These are phyloP conservation scores for Vitis labrusca DNA, from an alignment of 164 flowering plant genomes.

Conservation along the genomic window DNA sequence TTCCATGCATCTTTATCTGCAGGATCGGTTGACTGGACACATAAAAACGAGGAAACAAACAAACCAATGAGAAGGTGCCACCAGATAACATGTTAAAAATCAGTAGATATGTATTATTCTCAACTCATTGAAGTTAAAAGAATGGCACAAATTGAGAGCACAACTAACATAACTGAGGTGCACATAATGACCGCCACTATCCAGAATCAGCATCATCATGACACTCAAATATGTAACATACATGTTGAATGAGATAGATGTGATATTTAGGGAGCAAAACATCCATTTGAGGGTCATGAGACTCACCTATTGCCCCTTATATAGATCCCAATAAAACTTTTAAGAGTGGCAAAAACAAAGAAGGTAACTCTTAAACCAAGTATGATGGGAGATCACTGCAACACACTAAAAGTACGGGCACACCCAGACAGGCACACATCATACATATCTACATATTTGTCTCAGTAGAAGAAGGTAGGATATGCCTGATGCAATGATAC, in stretches of 20 bases:
- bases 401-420: too few relatives aligned
- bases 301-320: too few relatives aligned
- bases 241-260: too few relatives aligned
- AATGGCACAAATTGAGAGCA: background rate
- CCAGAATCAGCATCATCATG: background rate
- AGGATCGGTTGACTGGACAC: constrained; percentile 76
- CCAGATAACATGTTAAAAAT: background rate
- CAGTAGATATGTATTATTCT: background rate
- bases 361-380: too few relatives aligned
- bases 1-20: constrained; percentile 87
- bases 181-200: background rate
- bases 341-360: too few relatives aligned
- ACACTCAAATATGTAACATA: background rate
- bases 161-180: background rate
- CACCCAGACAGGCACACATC: too few relatives aligned
- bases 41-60: constrained; percentile 2
- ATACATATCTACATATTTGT: too few relatives aligned
- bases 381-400: too few relatives aligned
- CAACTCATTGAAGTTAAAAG: background rate
- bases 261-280: background rate
- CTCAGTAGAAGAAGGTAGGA: too few relatives aligned
- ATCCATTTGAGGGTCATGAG: background rate
- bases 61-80: background rate
- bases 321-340: too few relatives aligned
- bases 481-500: too few relatives aligned